Evolutionary conservation across 192 early-diverging fungal species (phyloP).

Genomic region (Rhizoclosmatium sp.): DNA sequence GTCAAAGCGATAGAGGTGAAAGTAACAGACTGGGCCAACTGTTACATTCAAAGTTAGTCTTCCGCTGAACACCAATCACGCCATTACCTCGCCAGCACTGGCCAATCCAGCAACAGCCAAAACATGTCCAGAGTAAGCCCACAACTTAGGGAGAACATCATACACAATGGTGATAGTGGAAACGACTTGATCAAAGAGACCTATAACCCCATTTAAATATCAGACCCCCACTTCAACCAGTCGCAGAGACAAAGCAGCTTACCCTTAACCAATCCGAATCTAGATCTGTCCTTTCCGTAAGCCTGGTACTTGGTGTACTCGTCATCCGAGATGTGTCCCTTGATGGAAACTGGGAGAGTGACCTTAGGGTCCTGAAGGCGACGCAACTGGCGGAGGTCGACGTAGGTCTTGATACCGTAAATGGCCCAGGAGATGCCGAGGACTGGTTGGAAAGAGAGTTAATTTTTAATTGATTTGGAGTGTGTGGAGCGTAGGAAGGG

Average conservation of each 20-base stretch:
- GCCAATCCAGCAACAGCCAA: constrained; percentile 62
- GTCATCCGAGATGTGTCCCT: constrained; percentile 77
- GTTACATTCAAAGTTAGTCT: background rate
- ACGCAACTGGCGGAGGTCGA: background rate
- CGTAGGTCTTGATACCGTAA: background rate
- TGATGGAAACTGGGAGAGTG: constrained; percentile 66
- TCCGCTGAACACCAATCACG: background rate
- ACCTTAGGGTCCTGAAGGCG: constrained; percentile 67
- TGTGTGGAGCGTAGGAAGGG: too few relatives aligned
- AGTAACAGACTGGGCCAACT: constrained; percentile 83
- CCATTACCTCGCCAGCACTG: constrained; percentile 70
- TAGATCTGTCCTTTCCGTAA: constrained; percentile 81
- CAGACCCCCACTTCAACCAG: constrained; percentile 79
- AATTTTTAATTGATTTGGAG: too few relatives aligned
- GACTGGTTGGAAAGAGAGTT: background rate
- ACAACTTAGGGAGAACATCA: constrained; percentile 78
- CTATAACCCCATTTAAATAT: constrained; percentile 65
- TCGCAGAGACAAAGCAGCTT: constrained; percentile 36
- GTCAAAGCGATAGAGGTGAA: constrained; percentile 70
- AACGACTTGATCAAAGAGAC: constrained; percentile 63
- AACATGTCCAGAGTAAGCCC: constrained; percentile 64
- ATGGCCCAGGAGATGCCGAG: background rate
- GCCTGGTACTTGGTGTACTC: constrained; percentile 80
- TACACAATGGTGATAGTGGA: constrained; percentile 72
- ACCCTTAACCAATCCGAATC: constrained; percentile 64